Evolutionary conservation across 768 basidiomycete species (phyloP).

Genomic region (Mycena leptocephala): DNA sequence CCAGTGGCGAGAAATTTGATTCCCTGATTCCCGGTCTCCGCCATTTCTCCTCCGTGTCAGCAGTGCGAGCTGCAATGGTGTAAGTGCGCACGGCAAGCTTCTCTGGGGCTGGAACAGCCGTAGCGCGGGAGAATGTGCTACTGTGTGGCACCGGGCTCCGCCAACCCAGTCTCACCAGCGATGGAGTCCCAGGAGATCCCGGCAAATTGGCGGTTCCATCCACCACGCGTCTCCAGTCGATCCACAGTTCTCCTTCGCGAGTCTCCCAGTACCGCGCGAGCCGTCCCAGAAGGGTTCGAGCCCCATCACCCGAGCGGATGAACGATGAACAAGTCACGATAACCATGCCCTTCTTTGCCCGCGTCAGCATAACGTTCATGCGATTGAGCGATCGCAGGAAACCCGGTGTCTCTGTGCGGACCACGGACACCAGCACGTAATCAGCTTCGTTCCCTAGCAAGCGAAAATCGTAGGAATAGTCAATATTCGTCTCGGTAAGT

Average conservation of each 20-base stretch:
- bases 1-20: too few species aligned
- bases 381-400: conserved; percentile 19
- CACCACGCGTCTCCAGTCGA: conserved; percentile 8
- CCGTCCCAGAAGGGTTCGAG: too few species aligned
- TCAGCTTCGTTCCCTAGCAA: conserved; percentile 16
- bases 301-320: too few species aligned
- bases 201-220: too few species aligned
- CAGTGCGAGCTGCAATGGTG: too few species aligned
- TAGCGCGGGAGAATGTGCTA: background rate
- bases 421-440: conserved; percentile 18
- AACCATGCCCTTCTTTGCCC: conserved; percentile 1
- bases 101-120: too few species aligned
- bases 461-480: background rate
- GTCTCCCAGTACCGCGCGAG: conserved; percentile 5
- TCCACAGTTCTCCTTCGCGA: background rate
- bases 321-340: too few species aligned
- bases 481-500: background rate
- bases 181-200: background rate
- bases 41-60: too few species aligned
- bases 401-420: background rate
- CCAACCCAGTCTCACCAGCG: background rate
- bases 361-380: conserved; percentile 14
- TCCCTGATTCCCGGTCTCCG: too few species aligned
- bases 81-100: too few species aligned
- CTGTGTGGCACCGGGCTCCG: background rate